Evolutionary conservation across 1,284 basidiomycete genomes (phyloP), one percentile per base, ranked within the genome.

Genomic region (Ustilago curta): DNA sequence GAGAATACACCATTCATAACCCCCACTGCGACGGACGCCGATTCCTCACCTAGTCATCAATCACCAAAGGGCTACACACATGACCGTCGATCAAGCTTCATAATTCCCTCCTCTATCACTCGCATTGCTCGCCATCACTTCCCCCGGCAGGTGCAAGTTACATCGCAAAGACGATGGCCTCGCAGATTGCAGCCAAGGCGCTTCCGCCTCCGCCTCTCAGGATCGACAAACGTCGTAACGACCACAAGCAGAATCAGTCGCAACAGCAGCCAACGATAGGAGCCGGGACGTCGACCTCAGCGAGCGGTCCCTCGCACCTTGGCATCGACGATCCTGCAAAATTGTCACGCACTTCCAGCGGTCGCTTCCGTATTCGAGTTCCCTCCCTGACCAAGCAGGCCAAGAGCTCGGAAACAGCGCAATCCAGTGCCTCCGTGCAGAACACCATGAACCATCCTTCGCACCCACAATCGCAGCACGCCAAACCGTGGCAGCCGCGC

Each of bases 121-220:
- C 6, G 35, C 12, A 37, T 4, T 16, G 35, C 11, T 37, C 11
- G 35, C 31, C 12, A 29, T 27, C 29, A 27, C 43, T 18, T 18
- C 14, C 11, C 9, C 7, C 14, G 11, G 35, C 35, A 37, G 35
- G 3, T 3, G 12, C 12, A 16, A 37, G 14, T 14, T 37, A 16
- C 31, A 9, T 4, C 3, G 35, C 35, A 37, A 37, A 14, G 35
- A 18, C 27, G 19, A 69, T 70, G 67, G 19, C 56, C 19, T 47
- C 61, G 7, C 43, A 55, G 7, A 19, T 54, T n/a, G 43, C 52
- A 27, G 1, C 57, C 27, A 70, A 70, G 43, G 67, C n/a, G 23
- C 61, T 70, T 9, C 61, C 67, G 39, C 67, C 67, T 21, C 67
- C 67, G 19, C 67, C 67, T 5, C 43, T 70, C 35, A 43, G 66